Evolutionary conservation across 306 rosid genomes (phyloP), one percentile per base, ranked within the genome.

Genomic region (Pyrus communis): DNA sequence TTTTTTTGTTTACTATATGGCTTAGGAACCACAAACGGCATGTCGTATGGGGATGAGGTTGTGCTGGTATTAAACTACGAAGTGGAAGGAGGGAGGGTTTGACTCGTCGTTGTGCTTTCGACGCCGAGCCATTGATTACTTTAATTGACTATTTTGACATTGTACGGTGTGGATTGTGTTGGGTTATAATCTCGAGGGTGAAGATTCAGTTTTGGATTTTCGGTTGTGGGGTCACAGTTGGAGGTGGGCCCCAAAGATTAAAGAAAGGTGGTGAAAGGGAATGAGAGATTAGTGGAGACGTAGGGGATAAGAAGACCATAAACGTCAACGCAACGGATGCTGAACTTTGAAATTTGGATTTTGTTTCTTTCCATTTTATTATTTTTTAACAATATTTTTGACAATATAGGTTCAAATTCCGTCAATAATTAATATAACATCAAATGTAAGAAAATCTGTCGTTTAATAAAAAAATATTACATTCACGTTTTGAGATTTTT

Each of bases 391-490:
- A 33, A 33, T 0, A 33, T 6, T 2, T 35, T 35, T 35, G 2
- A 35, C 2, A 7, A 0, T 7, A 2, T 35, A 0, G 0, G 9
- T 35, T 35, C 0, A 35, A 35, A 35, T 0, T 1, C 0, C 2
- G 0, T 35, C 2, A 35, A 7, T 35, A 35, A 35, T 35, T 35
- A 35, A 35, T 35, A 0, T 33, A 33, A 33, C 0, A 33, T 33
- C 7, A 5, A 33, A 33, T 5, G 8, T 33, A 33, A 33, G 1
- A 35, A 6, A 35, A 35, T 6, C 0, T 35, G 2, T 6, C 2
- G 8, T 35, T 35, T 7, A 0, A 35, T 35, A 35, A 35, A 35
- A 35, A 35, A 35, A 6, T 5, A 35, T 35, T 35, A 35, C 2
- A 35, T 1, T 35, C 9, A 35, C 9, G 7, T 35, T 35, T 35